Conservation (phyloP, 2,329 filamentous ascomycete species). For the Anthostomella pinea region DNA sequence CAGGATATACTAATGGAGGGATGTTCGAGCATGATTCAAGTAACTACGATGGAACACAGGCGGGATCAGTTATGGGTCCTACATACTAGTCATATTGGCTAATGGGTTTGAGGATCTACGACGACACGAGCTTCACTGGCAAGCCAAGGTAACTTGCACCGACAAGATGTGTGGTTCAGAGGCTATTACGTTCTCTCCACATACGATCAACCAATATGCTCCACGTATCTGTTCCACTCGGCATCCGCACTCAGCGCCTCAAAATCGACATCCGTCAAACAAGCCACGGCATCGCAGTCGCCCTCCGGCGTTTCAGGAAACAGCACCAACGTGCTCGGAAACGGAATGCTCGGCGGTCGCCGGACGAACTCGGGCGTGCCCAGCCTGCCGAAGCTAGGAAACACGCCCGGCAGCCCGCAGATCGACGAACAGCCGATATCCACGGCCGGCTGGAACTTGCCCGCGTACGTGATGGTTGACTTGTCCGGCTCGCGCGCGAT, state of each 20-base stretch:
- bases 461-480: background rate
- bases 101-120: too few species aligned
- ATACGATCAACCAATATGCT: background rate
- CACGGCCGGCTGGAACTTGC: background rate
- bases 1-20: too few species aligned
- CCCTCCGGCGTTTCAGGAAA: background rate
- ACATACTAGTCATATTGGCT: too few species aligned
- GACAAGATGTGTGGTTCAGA: too few species aligned
- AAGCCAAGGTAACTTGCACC: too few species aligned
- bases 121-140: too few species aligned
- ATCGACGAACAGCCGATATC: conserved; percentile 1
- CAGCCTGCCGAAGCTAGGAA: background rate
- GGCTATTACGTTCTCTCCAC: too few species aligned
- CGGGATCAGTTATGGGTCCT: too few species aligned
- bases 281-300: background rate
- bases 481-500: background rate
- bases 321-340: background rate
- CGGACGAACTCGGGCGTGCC: background rate
- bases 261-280: background rate
- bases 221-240: background rate
- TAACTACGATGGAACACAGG: too few species aligned
- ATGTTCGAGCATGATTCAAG: too few species aligned
- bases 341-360: background rate
- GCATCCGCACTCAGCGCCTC: background rate
- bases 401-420: background rate